Percentiles rank a stretch among this genome's conserved stretches.
These are phyloP conservation scores for Arthrobotrys pseudoclavata DNA, from an alignment of 2,329 filamentous ascomycete species.

Conservation along the genomic window DNA sequence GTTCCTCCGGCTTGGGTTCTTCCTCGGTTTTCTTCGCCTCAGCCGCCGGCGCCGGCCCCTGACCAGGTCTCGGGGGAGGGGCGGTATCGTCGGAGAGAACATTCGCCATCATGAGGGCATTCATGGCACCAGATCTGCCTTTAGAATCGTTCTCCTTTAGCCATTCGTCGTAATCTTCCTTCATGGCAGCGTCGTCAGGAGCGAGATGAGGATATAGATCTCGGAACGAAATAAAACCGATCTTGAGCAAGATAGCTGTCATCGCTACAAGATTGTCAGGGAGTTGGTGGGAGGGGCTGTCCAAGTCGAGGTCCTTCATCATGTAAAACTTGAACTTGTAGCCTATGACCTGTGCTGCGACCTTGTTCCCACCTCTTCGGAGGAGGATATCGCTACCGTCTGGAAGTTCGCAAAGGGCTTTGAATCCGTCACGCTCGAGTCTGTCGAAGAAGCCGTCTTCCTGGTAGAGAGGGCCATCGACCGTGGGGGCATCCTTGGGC, in stretches of 20 bases:
- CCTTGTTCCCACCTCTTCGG: constrained; percentile 77
- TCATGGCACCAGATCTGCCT: constrained; percentile 80
- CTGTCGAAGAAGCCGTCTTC: constrained; percentile 80
- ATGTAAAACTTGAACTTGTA: constrained; percentile 98
- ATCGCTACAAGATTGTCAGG: constrained; percentile 95
- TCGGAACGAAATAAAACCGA: constrained; percentile 91
- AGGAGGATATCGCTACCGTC: constrained; percentile 62
- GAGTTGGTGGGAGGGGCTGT: constrained; percentile 72
- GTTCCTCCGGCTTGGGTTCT: constrained; percentile 69
- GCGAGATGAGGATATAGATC: constrained; percentile 95
- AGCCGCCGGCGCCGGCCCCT: constrained; percentile 70
- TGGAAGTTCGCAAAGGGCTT: constrained; percentile 83
- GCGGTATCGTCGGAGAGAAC: constrained; percentile 85
- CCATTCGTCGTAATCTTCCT: constrained; percentile 74
- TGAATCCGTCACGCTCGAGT: constrained; percentile 80
- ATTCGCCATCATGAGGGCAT: constrained; percentile 88
- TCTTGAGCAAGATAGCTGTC: constrained; percentile 91
- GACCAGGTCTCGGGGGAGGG: constrained; percentile 69
- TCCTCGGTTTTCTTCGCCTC: constrained; percentile 70
- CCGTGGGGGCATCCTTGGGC: constrained; percentile 75
- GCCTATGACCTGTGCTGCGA: constrained; percentile 92
- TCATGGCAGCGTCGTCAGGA: constrained; percentile 85
- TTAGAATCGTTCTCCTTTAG: constrained; percentile 83
- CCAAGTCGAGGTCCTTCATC: constrained; percentile 74
- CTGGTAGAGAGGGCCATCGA: constrained; percentile 65